Evolutionary conservation across 805 yeast species (phyloP), one percentile per base, ranked within the genome.

Genomic region (Kazachstania bromeliacearum): DNA sequence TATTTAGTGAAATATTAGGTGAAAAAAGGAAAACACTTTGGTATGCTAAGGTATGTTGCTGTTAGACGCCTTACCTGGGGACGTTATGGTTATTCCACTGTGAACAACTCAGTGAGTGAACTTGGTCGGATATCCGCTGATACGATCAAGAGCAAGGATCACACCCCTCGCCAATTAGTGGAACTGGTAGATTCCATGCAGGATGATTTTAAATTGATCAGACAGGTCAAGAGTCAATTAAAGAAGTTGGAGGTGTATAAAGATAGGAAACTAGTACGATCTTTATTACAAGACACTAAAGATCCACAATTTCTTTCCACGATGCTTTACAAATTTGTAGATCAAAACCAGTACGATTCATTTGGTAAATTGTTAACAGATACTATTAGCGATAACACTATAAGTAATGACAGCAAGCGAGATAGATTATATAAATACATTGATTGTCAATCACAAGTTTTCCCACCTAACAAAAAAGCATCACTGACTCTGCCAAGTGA

Each of bases 401-500:
- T 23, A n/a, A 10, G n/a, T 10, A 23, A 10, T 10, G n/a, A 23
- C 26, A n/a, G n/a, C n/a, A 23, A 23, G 26, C n/a, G 10, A 10
- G n/a, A 23, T 10, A 23, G 26, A 23, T n/a, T 23, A 10, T 23
- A 23, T n/a, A n/a, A 23, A n/a, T 10, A 10, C n/a, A 23, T 23
- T 10, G n/a, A n/a, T 10, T 23, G 26, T 23, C 26, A 23, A n/a
- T 10, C 26, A 3, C 26, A 23, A 4, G 26, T 23, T 10, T 23
- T 23, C 26, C 26, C 26, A 10, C n/a, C n/a, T 23, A 10, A n/a
- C 10, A n/a, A 23, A 10, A 10, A 10, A 10, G 26, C 26, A 23
- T 23, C 26, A 23, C 26, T 23, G 16, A 14, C 20, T 12, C n/a
- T 56, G 8, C 53, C 59, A 10, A 38, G 40, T 15, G 31, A 27